Evolutionary conservation across 805 yeast species (phyloP).

Genomic region (Maudiozyma turicensis): DNA sequence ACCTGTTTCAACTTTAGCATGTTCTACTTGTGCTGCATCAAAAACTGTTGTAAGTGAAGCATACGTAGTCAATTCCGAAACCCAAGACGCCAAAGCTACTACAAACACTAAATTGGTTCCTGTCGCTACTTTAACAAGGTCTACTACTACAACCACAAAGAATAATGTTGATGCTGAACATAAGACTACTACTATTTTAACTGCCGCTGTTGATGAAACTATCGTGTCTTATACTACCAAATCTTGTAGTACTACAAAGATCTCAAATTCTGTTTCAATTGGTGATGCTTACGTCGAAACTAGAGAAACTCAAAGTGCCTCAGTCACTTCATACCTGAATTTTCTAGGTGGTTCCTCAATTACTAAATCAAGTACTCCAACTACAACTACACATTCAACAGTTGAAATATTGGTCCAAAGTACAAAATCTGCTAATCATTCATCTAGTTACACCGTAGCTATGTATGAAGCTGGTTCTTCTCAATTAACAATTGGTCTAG

Average conservation of each 20-base stretch:
- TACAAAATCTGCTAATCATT: background rate
- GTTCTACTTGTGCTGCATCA: background rate
- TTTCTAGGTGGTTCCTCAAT: slow-evolving; percentile 4
- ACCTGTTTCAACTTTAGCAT: slow-evolving; percentile 1
- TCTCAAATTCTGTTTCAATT: background rate
- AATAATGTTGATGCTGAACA: background rate
- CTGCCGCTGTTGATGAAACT: background rate
- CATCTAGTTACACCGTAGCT: background rate
- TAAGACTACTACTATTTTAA: background rate
- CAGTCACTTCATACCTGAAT: background rate
- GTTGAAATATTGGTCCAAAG: background rate
- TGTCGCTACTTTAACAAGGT: background rate
- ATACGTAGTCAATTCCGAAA: background rate
- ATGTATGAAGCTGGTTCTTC: slow-evolving; percentile 12
- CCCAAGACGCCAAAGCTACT: background rate
- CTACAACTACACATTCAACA: background rate
- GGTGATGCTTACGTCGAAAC: background rate
- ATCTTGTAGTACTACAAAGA: background rate
- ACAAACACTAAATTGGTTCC: background rate
- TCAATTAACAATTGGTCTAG: slow-evolving; percentile 8
- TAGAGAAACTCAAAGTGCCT: background rate
- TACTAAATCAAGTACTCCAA: background rate
- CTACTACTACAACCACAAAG: background rate
- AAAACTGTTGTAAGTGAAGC: background rate
- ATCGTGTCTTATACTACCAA: background rate